Evolutionary conservation across 192 early-diverging fungal genomes (phyloP).

Genomic region (Diversispora epigaea): DNA sequence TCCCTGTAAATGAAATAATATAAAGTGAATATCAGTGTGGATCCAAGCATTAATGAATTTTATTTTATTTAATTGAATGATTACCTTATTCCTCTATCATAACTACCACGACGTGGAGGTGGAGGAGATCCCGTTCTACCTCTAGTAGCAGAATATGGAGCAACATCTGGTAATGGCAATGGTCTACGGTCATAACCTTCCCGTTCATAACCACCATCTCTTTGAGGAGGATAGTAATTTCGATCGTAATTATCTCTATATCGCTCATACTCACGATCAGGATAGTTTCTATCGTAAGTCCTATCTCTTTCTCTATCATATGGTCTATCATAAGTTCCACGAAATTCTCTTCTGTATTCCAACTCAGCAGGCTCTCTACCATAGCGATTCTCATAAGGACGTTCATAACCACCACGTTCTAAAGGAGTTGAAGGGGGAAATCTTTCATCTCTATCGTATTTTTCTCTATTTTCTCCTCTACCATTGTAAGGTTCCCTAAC

Average conservation of each 20-base stretch:
- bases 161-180: slow-evolving; percentile 18
- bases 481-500: slow-evolving; percentile 16
- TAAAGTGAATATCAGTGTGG: neutral
- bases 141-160: slow-evolving; percentile 6
- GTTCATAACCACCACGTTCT: slow-evolving; percentile 16
- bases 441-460: slow-evolving; percentile 26
- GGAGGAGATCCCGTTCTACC: slow-evolving; percentile 1
- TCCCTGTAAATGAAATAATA: neutral
- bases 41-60: neutral
- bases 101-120: slow-evolving; percentile 22
- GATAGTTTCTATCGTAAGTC: slow-evolving; percentile 23
- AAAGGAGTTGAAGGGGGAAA: slow-evolving; percentile 16
- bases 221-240: slow-evolving; percentile 12
- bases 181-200: slow-evolving; percentile 26
- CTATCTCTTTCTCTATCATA: slow-evolving; percentile 31
- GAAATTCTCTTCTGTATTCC: slow-evolving; percentile 31
- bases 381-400: slow-evolving; percentile 25
- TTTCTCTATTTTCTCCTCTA: slow-evolving; percentile 13
- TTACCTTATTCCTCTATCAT: slow-evolving; percentile 27
- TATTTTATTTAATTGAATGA: too few species aligned
- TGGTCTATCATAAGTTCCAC: slow-evolving; percentile 20
- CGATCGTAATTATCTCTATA: slow-evolving; percentile 25
- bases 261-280: slow-evolving; percentile 25
- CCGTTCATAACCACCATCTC: slow-evolving; percentile 19
- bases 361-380: slow-evolving; percentile 18